phyloP scores from a whole-genome alignment of 2,329 filamentous ascomycete species.

The Pestalotiopsis sp. region DNA sequence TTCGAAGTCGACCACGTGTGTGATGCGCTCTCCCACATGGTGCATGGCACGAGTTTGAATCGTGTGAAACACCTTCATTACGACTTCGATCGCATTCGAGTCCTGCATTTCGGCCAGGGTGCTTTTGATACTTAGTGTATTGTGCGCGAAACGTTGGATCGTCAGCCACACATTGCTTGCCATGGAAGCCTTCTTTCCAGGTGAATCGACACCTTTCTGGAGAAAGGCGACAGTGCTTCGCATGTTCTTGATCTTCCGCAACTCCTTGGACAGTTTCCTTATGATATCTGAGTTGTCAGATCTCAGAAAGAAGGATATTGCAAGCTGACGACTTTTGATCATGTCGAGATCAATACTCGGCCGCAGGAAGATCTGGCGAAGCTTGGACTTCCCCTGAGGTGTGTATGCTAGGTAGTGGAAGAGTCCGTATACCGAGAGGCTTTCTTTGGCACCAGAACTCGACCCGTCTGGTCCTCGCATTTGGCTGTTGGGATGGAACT shows the following conservation, averaged over 20 bases:
- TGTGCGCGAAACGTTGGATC: slow-evolving; percentile 72
- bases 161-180: slow-evolving; percentile 73
- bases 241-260: slow-evolving; percentile 79
- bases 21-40: slow-evolving; percentile 71
- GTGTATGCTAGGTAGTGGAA: slow-evolving; percentile 77
- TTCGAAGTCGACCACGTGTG: slow-evolving; percentile 78
- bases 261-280: slow-evolving; percentile 56
- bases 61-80: slow-evolving; percentile 59
- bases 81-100: slow-evolving; percentile 53
- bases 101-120: slow-evolving; percentile 60
- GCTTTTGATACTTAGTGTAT: slow-evolving; percentile 71
- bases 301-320: slow-evolving; percentile 67
- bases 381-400: slow-evolving; percentile 72
- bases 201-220: slow-evolving; percentile 72
- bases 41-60: slow-evolving; percentile 64
- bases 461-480: slow-evolving; percentile 69
- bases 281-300: slow-evolving; percentile 67
- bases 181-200: slow-evolving; percentile 52
- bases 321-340: slow-evolving; percentile 73
- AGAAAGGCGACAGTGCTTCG: slow-evolving; percentile 69
- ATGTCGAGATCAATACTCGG: slow-evolving; percentile 70
- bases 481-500: slow-evolving; percentile 81
- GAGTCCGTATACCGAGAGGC: slow-evolving; percentile 80
- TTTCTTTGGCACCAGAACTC: slow-evolving; percentile 73
- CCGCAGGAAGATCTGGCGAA: slow-evolving; percentile 82